Percentiles rank a stretch among this genome's conserved stretches.
phyloP scores from a whole-genome alignment of 176 grass and related monocot genomes.

The Avena sativa region DNA sequence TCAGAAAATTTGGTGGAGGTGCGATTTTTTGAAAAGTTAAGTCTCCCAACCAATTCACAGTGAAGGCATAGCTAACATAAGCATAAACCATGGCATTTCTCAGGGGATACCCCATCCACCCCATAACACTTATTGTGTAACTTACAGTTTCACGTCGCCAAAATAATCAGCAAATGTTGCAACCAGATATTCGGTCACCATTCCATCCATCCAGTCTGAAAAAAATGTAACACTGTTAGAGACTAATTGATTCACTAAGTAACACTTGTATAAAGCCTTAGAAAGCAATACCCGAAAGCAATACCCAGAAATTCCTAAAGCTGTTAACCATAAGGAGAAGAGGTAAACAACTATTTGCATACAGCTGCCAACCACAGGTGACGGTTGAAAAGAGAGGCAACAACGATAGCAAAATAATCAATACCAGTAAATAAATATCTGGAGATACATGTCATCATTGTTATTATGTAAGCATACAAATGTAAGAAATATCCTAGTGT shows the following conservation, averaged over 20 bases:
- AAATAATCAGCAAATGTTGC: slow-evolving; percentile 97
- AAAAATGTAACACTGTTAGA: slow-evolving; percentile 32
- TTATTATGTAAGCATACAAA: slow-evolving; percentile 30
- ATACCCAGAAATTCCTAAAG: slow-evolving; percentile 17
- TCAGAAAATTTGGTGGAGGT: slow-evolving; percentile 11
- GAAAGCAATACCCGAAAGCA: slow-evolving; percentile 21
- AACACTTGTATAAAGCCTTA: slow-evolving; percentile 26
- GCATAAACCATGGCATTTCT: slow-evolving; percentile 30
- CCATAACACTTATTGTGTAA: slow-evolving; percentile 22
- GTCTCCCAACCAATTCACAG: slow-evolving; percentile 2
- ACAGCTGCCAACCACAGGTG: slow-evolving; percentile 3
- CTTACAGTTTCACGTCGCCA: slow-evolving; percentile 93
- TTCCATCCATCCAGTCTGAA: slow-evolving; percentile 85
- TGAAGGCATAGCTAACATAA: not conserved
- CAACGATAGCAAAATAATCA: slow-evolving; percentile 17
- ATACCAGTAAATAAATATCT: not conserved
- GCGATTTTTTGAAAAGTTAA: slow-evolving; percentile 9
- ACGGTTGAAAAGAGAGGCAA: slow-evolving; percentile 17
- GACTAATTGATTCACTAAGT: slow-evolving; percentile 17
- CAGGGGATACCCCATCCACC: slow-evolving; percentile 17
- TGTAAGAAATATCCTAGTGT: not conserved
- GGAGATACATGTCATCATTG: not conserved
- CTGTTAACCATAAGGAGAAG: slow-evolving; percentile 27
- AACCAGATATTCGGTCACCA: slow-evolving; percentile 94
- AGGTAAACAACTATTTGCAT: slow-evolving; percentile 39